phyloP scores from a whole-genome alignment of 768 basidiomycete species.

The Russula vinacea region DNA sequence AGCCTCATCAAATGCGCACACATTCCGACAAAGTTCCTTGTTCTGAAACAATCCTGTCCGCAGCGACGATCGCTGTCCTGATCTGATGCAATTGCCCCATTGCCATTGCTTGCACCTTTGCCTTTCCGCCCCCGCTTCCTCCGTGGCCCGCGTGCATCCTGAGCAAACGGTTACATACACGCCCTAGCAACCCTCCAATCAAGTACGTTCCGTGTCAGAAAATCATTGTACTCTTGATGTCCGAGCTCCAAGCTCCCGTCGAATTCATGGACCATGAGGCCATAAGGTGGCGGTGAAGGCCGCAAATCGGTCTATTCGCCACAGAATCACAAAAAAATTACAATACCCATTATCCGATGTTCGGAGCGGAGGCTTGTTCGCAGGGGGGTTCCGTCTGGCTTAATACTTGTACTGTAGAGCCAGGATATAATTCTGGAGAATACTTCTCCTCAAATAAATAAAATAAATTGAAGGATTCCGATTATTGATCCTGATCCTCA shows the following conservation, averaged over 20 bases:
- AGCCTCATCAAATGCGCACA: not conserved
- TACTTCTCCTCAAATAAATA: too few relatives aligned
- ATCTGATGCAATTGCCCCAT: not conserved
- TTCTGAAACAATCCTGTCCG: slow-evolving; percentile 6
- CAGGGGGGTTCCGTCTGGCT: too few relatives aligned
- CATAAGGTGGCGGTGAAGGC: not conserved
- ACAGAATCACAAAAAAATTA: not conserved
- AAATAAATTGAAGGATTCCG: too few relatives aligned
- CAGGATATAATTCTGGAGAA: not conserved
- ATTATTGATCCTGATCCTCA: not conserved
- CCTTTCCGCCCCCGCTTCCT: not conserved
- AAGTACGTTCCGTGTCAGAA: not conserved
- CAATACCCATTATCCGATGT: not conserved
- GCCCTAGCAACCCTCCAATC: slow-evolving; percentile 6
- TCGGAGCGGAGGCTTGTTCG: too few relatives aligned
- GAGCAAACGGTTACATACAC: slow-evolving; percentile 3
- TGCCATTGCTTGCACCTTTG: not conserved
- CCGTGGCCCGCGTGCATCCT: slow-evolving; percentile 2
- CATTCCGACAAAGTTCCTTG: slow-evolving; percentile 1
- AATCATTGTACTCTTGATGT: not conserved
- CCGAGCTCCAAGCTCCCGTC: not conserved
- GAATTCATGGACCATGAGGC: not conserved
- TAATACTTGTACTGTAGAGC: not conserved
- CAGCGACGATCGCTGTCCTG: slow-evolving; percentile 10
- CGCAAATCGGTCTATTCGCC: too few relatives aligned